Evolutionary conservation across 2,329 filamentous ascomycete genomes (phyloP).

Genomic region (Colletotrichum spaethianum): DNA sequence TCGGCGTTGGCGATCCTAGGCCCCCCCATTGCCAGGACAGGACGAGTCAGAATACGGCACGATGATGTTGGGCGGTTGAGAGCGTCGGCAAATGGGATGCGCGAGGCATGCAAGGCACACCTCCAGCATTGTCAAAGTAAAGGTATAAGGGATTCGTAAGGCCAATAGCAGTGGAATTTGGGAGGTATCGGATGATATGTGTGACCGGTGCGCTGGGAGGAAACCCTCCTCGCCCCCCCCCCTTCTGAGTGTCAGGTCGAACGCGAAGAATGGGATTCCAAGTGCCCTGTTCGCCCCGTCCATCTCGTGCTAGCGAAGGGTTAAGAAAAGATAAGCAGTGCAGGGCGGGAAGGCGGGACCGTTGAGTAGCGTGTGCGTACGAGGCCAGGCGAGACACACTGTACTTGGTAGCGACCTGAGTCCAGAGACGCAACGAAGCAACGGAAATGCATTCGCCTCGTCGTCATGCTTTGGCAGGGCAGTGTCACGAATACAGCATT

Average conservation of each 20-base stretch:
- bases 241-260: not conserved
- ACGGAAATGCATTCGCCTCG: conserved; percentile 7
- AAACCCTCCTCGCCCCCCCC: conserved; percentile 8
- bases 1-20: conserved; percentile 14
- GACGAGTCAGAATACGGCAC: conserved; percentile 2
- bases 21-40: not conserved
- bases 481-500: conserved; percentile 37
- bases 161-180: not conserved
- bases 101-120: not conserved
- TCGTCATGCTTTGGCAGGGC: conserved; percentile 37
- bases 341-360: not conserved
- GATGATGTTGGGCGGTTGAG: not conserved
- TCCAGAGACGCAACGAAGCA: conserved; percentile 1
- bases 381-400: not conserved
- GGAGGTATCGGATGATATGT: not conserved
- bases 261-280: not conserved
- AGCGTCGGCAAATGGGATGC: not conserved
- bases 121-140: conserved; percentile 17
- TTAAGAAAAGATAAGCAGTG: conserved; percentile 5
- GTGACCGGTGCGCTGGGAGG: conserved; percentile 26
- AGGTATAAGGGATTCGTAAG: conserved; percentile 5
- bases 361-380: conserved; percentile 6
- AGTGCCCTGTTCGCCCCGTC: not conserved
- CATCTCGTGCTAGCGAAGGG: not conserved
- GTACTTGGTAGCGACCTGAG: not conserved